A percentile compares a stretch with the other conserved stretches of the same genome.
phyloP scores from a whole-genome alignment of 2,329 filamentous ascomycete species.

The Verticillium isaacii region DNA sequence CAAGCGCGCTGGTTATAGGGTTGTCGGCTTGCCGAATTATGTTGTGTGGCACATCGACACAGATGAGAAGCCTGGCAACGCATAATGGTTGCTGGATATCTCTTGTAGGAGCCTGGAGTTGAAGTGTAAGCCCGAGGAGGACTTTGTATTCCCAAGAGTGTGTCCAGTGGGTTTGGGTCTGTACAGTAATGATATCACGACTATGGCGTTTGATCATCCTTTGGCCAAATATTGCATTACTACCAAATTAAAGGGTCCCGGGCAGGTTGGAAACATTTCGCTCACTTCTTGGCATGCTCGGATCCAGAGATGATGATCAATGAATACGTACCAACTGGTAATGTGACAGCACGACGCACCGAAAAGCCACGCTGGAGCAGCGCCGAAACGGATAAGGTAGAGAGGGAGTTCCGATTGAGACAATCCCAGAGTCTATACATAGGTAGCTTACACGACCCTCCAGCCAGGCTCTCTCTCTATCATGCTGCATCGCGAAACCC shows the following conservation, averaged over 20 bases:
- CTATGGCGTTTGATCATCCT: background rate
- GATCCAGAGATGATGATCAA: background rate
- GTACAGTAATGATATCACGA: background rate
- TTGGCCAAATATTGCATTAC: background rate
- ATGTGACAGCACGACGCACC: too few species aligned
- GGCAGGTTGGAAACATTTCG: background rate
- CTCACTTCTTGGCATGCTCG: too few species aligned
- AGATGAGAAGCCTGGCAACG: conserved; percentile 85
- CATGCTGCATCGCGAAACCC: background rate
- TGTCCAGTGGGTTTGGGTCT: background rate
- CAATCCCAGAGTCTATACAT: conserved; percentile 15
- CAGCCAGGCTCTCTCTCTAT: background rate
- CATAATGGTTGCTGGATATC: conserved; percentile 23
- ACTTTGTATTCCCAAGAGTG: background rate
- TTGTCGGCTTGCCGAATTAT: conserved; percentile 92
- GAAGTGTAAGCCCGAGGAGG: background rate
- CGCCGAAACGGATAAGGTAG: background rate
- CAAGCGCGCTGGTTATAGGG: conserved; percentile 88
- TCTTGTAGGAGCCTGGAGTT: background rate
- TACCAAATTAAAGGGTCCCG: background rate
- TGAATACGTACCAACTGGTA: background rate
- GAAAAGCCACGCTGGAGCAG: background rate
- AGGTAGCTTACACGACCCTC: conserved; percentile 8
- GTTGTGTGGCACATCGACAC: conserved; percentile 99
- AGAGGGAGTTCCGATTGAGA: conserved; percentile 2